Evolutionary conservation across 148 eudicot species (phyloP).

Genomic region (Fagopyrum tataricum): DNA sequence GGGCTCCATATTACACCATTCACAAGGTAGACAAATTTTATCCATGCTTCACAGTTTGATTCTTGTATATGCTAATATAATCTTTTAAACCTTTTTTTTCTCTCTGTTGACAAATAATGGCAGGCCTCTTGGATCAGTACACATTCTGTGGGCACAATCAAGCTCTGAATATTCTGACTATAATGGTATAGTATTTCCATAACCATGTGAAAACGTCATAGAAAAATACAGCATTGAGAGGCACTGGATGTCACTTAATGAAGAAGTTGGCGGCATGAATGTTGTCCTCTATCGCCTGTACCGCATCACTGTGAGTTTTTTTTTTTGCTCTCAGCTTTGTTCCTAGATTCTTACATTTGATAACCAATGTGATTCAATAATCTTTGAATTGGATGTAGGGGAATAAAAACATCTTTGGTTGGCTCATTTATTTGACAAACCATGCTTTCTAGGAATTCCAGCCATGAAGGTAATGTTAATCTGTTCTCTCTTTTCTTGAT

Average conservation of each 20-base stretch:
- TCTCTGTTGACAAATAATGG: conserved; percentile 85
- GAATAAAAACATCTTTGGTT: no score
- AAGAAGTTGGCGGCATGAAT: conserved; percentile 96
- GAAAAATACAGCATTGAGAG: conserved; percentile 48
- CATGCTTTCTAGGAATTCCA: no score
- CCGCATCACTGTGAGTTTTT: conserved; percentile 58
- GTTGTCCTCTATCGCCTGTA: conserved; percentile 69
- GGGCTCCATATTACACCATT: conserved; percentile 99
- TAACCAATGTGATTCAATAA: not conserved
- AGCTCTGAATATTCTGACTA: conserved; percentile 60
- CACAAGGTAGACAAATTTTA: conserved; percentile 78
- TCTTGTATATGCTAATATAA: not conserved
- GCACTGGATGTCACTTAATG: conserved; percentile 69
- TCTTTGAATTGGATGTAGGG: conserved; percentile 34
- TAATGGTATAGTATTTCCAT: conserved; percentile 82
- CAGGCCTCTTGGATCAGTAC: conserved; percentile 89
- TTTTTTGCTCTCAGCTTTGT: not conserved
- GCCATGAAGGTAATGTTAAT: no score
- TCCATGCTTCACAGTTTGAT: not conserved
- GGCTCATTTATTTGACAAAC: no score
- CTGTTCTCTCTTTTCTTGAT: no score
- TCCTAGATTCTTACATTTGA: not conserved
- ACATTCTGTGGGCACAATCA: conserved; percentile 46
- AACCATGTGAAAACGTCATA: conserved; percentile 70
- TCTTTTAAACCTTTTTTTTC: not conserved